These are phyloP conservation scores for Saccharomycopsis sp. DNA, from an alignment of 805 yeast genomes.

Conservation along the genomic window DNA sequence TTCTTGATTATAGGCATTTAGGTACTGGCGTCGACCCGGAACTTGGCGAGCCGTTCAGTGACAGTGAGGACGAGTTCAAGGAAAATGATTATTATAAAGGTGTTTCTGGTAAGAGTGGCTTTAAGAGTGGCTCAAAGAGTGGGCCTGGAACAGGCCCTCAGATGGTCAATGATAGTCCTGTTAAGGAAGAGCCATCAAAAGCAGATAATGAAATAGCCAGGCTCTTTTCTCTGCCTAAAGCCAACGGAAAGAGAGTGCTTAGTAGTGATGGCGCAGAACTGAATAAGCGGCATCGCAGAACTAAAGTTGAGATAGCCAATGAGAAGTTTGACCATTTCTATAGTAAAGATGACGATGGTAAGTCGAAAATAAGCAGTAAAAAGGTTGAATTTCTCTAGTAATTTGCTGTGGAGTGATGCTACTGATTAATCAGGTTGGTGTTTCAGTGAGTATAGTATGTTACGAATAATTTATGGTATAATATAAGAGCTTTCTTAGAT, in stretches of 20 bases:
- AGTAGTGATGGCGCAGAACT: not conserved
- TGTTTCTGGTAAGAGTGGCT: not conserved
- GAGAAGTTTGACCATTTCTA: not conserved
- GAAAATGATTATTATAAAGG: constrained; percentile 12
- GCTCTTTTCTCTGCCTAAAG: not conserved
- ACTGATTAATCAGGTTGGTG: too few relatives aligned
- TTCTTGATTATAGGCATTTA: constrained; percentile 10
- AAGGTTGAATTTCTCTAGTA: not conserved
- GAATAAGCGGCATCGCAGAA: not conserved
- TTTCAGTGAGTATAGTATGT: too few relatives aligned
- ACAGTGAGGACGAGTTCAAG: constrained; percentile 17
- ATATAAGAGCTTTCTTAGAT: too few relatives aligned
- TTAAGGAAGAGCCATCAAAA: not conserved
- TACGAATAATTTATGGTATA: too few relatives aligned
- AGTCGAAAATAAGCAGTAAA: not conserved
- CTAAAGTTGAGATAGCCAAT: not conserved
- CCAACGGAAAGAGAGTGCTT: not conserved
- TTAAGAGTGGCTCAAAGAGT: not conserved
- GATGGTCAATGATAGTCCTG: not conserved
- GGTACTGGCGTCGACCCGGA: constrained; percentile 9
- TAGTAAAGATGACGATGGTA: not conserved
- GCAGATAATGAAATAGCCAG: not conserved
- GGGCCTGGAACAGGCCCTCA: not conserved
- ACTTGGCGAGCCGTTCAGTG: constrained; percentile 4
- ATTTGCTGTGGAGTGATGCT: too few relatives aligned